Base-by-base conservation (phyloP, 306 rosid species). In the Malus fusca region DNA sequence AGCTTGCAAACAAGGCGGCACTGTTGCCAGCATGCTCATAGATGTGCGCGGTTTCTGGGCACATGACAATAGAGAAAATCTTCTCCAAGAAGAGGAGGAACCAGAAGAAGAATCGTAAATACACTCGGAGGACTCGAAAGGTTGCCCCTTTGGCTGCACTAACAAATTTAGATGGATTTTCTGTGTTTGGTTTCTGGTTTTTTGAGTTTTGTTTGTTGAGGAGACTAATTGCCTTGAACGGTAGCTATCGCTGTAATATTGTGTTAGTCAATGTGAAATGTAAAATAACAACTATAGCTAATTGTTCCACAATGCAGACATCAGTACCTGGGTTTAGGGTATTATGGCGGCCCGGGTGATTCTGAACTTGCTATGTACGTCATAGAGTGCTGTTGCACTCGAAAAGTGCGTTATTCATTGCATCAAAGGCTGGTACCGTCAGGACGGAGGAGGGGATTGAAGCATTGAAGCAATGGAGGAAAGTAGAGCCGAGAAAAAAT, bases 21-120 rank as follows among this genome's bases (percentile, higher is more conserved):
- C 99, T 22, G 97, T 96, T 4, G 99, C 98, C 55, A 92, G 99
- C 83, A 92, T 96, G 98, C 93, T 96, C 35, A 92, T 96, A 33
- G 99, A 96, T 48, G 98, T 96, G 81, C 99, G 97, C 11, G 99
- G 98, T 75, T 96, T 96, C 79, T 96, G 99, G 99, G 99, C 99
- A 26, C 99, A 96, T 78, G 99, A 96, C 90, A 96, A 96, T 66
- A 87, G 99, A 91, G 99, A 96, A 84, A 96, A 90, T 81, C 98
- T 96, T 80, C 97, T 96, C 68, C 98, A 96, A 85, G 99, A 95
- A 80, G 99, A 95, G 82, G 98, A 95, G 80, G 99, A 96, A 81
- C 98, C 98, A 4, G 97, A 92, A 74, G 99, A 95, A 83, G 99
- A 96, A 86, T 89, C 81, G 76, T 69, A n/a, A 61, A 40, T 19